Base-by-base conservation (phyloP, 352 stramenopile genomes). In the Thalassiosira livingstoniorum region DNA sequence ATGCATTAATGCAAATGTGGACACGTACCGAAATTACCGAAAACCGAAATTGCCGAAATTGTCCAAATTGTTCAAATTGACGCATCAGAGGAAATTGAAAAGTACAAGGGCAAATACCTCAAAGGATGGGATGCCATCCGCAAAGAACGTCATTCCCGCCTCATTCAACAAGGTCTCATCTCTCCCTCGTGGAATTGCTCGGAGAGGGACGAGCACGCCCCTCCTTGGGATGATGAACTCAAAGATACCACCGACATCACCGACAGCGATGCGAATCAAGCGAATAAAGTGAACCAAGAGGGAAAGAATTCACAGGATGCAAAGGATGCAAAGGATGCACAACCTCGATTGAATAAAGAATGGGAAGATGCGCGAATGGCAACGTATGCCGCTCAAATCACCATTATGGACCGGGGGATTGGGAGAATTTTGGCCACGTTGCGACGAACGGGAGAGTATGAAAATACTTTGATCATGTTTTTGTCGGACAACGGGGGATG, bases 291-390 rank as follows among this genome's bases (percentile, higher is more conserved):
- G n/a, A n/a, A n/a, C n/a, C n/a, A n/a, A n/a, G n/a, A n/a, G n/a
- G n/a, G n/a, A n/a, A n/a, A n/a, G n/a, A n/a, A n/a, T n/a, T n/a
- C n/a, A n/a, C n/a, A n/a, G n/a, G n/a, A n/a, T n/a, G n/a, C n/a
- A n/a, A n/a, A n/a, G n/a, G n/a, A n/a, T n/a, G n/a, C n/a, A n/a
- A 51, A 76, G 29, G 67, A 63, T 34, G 5, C 23, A 21, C 69
- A 47, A 4, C 21, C 27, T 43, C n/a, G n/a, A n/a, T n/a, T n/a
- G n/a, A 75, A 73, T 39, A 71, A 86, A 73, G 66, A 88, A 35
- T 88, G 82, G 82, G 82, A 88, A 74, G 78, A 75, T 73, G 37
- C 63, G 23, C 35, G 82, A 45, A 88, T 88, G 82, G 66, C 82
- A 2, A 74, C 61, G 32, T 88, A 88, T 66, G 82, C 82, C 10